These are phyloP conservation scores for Skeletonema marinoi DNA, from an alignment of 108 stramenopile genomes.

Conservation along the genomic window DNA sequence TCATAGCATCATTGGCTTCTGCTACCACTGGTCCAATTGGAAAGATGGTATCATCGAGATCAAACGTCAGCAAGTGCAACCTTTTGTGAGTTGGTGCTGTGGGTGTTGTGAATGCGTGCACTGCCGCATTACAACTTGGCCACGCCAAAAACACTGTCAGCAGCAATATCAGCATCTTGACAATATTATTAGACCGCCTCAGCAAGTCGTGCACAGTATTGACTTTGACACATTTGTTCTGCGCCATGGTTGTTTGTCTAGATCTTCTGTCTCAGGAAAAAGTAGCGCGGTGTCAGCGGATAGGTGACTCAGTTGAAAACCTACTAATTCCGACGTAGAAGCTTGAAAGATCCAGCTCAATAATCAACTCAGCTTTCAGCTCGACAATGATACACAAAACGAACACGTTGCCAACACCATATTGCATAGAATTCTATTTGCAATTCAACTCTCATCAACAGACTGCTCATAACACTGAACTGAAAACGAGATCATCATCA, in stretches of 20 bases:
- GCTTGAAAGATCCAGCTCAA: neutral
- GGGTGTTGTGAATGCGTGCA: neutral
- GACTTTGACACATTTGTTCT: neutral
- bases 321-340: no score
- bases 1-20: constrained; percentile 54
- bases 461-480: no score
- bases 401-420: neutral
- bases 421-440: neutral
- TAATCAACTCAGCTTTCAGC: neutral
- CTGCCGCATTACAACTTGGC: neutral
- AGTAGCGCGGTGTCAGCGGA: no score
- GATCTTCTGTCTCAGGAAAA: no score
- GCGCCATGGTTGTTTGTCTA: no score
- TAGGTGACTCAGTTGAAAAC: no score
- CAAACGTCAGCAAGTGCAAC: constrained; percentile 56
- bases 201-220: neutral
- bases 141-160: neutral
- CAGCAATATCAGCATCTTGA: neutral
- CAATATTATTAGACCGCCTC: neutral
- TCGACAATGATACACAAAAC: neutral
- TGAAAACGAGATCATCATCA: no score
- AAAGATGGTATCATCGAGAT: constrained; percentile 74
- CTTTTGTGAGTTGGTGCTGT: neutral
- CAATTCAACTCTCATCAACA: no score
- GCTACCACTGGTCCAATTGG: constrained; percentile 51